phyloP scores from a whole-genome alignment of 768 basidiomycete species.

The Lanmaoa rubissima region DNA sequence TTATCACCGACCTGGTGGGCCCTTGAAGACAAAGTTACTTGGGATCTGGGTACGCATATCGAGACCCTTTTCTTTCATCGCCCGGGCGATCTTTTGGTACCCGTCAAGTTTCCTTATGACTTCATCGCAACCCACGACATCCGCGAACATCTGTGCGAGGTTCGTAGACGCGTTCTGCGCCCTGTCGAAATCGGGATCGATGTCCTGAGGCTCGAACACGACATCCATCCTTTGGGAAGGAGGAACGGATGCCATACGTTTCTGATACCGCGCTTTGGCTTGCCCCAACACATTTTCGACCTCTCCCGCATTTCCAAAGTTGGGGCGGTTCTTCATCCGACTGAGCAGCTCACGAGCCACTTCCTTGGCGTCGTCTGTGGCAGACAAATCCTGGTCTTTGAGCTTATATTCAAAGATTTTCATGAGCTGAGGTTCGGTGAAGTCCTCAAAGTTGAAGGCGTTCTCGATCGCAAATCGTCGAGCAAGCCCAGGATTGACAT shows the following conservation, averaged over 20 bases:
- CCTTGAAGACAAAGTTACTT: slow-evolving; percentile 67
- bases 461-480: slow-evolving; percentile 69
- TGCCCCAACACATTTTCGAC: slow-evolving; percentile 60
- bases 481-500: slow-evolving; percentile 68
- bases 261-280: slow-evolving; percentile 50
- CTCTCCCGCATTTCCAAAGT: slow-evolving; percentile 67
- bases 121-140: slow-evolving; percentile 60
- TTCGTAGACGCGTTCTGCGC: slow-evolving; percentile 46
- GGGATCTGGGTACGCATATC: slow-evolving; percentile 54
- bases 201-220: slow-evolving; percentile 48
- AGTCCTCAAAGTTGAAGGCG: slow-evolving; percentile 68
- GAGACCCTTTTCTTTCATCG: slow-evolving; percentile 40
- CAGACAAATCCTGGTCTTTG: slow-evolving; percentile 53
- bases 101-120: slow-evolving; percentile 46
- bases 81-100: slow-evolving; percentile 52
- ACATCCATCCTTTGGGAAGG: slow-evolving; percentile 25
- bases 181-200: slow-evolving; percentile 64
- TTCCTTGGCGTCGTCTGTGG: slow-evolving; percentile 54
- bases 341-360: slow-evolving; percentile 52
- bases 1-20: slow-evolving; percentile 55
- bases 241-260: slow-evolving; percentile 34
- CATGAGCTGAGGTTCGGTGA: slow-evolving; percentile 50
- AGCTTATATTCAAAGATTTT: slow-evolving; percentile 57
- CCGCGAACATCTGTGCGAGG: slow-evolving; percentile 57
- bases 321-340: slow-evolving; percentile 42